Evolutionary conservation across 371 early-diverging fungal genomes (phyloP).

Genomic region (Lichtheimia hyalospora): DNA sequence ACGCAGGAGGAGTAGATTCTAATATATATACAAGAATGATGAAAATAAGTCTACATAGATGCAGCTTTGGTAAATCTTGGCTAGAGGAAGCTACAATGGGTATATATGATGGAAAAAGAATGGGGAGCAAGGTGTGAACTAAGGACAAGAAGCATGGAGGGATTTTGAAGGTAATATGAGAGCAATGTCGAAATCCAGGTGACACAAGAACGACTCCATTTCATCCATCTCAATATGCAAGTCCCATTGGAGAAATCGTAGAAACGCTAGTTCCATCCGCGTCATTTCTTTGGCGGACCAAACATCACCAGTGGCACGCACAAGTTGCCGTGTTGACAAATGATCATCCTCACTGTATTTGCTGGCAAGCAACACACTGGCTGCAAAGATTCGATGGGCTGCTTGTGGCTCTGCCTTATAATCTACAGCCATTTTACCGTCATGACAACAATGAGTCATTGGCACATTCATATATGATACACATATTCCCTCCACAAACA

Average conservation of each 20-base stretch:
- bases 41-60: too few relatives aligned
- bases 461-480: neutral
- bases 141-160: too few relatives aligned
- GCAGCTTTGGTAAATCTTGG: too few relatives aligned
- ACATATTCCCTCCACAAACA: neutral
- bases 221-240: slow-evolving; percentile 39
- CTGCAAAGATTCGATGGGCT: slow-evolving; percentile 54
- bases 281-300: slow-evolving; percentile 55
- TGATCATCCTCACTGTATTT: slow-evolving; percentile 48
- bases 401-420: slow-evolving; percentile 50
- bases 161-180: slow-evolving; percentile 1
- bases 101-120: too few relatives aligned
- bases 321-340: slow-evolving; percentile 41
- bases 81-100: too few relatives aligned
- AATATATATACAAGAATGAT: too few relatives aligned
- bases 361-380: slow-evolving; percentile 44
- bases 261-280: slow-evolving; percentile 49
- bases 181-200: slow-evolving; percentile 9
- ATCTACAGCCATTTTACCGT: slow-evolving; percentile 9
- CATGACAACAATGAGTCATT: slow-evolving; percentile 5
- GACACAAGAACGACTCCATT: slow-evolving; percentile 28
- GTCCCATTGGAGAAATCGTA: slow-evolving; percentile 49
- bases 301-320: slow-evolving; percentile 49
- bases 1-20: too few relatives aligned
- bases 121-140: too few relatives aligned